These are phyloP conservation scores for Ceratocystis alfenasii DNA, from an alignment of 2,329 filamentous ascomycete species.

Conservation along the genomic window DNA sequence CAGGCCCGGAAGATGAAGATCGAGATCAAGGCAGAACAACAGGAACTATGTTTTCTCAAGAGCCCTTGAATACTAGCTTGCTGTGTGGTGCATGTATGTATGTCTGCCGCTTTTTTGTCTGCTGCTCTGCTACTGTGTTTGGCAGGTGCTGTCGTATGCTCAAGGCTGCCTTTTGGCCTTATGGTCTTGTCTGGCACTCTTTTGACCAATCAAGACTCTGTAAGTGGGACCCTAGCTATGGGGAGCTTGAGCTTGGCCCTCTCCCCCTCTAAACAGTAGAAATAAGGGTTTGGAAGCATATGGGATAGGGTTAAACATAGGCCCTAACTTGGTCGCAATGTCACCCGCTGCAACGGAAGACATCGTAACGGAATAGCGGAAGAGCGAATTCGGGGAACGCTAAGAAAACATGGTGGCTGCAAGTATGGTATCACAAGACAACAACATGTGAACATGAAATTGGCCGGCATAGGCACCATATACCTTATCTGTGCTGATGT, in stretches of 20 bases:
- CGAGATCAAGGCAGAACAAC: background rate
- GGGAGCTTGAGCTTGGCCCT: slow-evolving; percentile 5
- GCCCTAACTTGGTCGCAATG: background rate
- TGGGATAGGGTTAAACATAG: background rate
- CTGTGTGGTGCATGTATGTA: background rate
- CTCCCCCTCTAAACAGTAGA: background rate
- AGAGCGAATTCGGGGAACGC: background rate
- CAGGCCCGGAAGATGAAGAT: background rate
- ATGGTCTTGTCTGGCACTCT: slow-evolving; percentile 20
- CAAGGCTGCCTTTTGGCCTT: slow-evolving; percentile 27
- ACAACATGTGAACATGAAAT: background rate
- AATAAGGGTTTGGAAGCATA: background rate
- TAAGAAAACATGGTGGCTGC: background rate
- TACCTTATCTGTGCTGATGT: too few relatives aligned
- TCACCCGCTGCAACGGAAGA: slow-evolving; percentile 6
- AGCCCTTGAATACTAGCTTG: too few relatives aligned
- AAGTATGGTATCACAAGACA: background rate
- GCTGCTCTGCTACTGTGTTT: slow-evolving; percentile 22
- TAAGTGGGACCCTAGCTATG: slow-evolving; percentile 15
- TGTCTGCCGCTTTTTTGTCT: background rate
- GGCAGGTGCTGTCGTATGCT: slow-evolving; percentile 24
- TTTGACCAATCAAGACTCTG: slow-evolving; percentile 14
- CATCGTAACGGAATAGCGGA: slow-evolving; percentile 2
- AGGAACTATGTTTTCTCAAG: too few relatives aligned
- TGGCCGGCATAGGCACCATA: too few relatives aligned